Percentiles rank a stretch among this genome's conserved stretches.
These are phyloP conservation scores for Pyricularia sp. DNA, from an alignment of 2,329 filamentous ascomycete genomes.

Conservation along the genomic window DNA sequence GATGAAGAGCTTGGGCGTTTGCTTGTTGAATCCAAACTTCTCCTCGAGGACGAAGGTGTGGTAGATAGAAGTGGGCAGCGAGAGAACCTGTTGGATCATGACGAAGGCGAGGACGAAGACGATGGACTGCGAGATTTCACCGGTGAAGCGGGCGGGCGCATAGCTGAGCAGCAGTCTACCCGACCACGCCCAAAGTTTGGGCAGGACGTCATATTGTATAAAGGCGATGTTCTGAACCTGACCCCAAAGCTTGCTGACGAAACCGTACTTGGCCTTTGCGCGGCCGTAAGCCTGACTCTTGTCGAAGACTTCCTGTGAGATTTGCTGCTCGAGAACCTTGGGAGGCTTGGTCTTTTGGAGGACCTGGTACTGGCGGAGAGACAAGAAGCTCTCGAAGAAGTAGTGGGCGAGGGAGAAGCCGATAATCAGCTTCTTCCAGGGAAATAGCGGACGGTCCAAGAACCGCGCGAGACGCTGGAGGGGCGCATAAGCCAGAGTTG, in stretches of 20 bases:
- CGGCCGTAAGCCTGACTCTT: conserved; percentile 94
- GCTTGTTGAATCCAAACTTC: conserved; percentile 98
- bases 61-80: conserved; percentile 75
- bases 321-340: conserved; percentile 76
- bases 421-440: conserved; percentile 93
- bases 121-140: conserved; percentile 88
- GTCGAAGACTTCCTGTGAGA: conserved; percentile 81
- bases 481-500: background rate
- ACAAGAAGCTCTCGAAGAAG: conserved; percentile 78
- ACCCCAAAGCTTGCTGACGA: conserved; percentile 68
- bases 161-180: conserved; percentile 62
- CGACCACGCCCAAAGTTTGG: conserved; percentile 76
- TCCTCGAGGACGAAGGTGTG: conserved; percentile 93
- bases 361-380: conserved; percentile 78
- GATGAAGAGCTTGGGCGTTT: conserved; percentile 77
- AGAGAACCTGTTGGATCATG: conserved; percentile 65
- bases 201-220: conserved; percentile 82
- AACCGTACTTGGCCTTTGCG: conserved; percentile 83
- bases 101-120: conserved; percentile 84
- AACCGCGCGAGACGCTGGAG: conserved; percentile 61
- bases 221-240: conserved; percentile 82
- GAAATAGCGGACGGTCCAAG: conserved; percentile 85
- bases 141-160: conserved; percentile 65
- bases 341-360: conserved; percentile 69
- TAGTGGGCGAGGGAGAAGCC: conserved; percentile 90